phyloP scores from a whole-genome alignment of 768 basidiomycete species.

The Hygrocybe punicea region DNA sequence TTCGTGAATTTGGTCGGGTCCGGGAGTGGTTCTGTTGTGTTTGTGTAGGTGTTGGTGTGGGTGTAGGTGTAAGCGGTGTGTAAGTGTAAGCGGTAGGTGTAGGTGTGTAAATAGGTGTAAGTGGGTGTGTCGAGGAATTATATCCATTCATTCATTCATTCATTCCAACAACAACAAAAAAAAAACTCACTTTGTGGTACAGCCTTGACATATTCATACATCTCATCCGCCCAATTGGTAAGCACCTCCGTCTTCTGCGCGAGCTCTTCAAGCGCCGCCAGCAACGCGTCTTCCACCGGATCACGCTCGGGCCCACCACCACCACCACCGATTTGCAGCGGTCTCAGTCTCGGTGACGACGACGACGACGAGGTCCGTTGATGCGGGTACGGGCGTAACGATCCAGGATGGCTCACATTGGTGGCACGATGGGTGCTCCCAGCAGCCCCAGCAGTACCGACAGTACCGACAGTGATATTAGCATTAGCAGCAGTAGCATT shows the following conservation, averaged over 20 bases:
- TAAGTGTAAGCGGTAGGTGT: no score
- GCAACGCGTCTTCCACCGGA: conserved; percentile 77
- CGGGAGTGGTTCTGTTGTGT: conserved; percentile 64
- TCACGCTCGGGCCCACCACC: conserved; percentile 47
- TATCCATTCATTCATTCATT: no score
- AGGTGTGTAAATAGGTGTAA: no score
- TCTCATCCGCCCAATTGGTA: conserved; percentile 91
- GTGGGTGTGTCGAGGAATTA: no score
- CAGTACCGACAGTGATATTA: conserved; percentile 31
- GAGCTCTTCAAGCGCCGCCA: conserved; percentile 78
- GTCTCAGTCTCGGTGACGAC: no score
- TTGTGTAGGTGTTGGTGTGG: conserved; percentile 9
- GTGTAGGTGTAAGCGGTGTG: neutral
- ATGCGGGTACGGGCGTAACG: no score
- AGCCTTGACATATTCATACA: conserved; percentile 85
- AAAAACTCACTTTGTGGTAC: conserved; percentile 70
- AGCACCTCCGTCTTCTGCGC: conserved; percentile 96
- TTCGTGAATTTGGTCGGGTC: conserved; percentile 73
- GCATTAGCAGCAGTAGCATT: conserved; percentile 38
- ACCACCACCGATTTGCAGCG: no score
- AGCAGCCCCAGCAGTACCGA: no score
- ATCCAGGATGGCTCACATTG: no score
- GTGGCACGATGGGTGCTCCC: no score
- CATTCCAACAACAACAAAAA: conserved; percentile 1
- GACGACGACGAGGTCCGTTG: no score